Conservation (phyloP, 768 basidiomycete genomes). For the Lactarius vividus region DNA sequence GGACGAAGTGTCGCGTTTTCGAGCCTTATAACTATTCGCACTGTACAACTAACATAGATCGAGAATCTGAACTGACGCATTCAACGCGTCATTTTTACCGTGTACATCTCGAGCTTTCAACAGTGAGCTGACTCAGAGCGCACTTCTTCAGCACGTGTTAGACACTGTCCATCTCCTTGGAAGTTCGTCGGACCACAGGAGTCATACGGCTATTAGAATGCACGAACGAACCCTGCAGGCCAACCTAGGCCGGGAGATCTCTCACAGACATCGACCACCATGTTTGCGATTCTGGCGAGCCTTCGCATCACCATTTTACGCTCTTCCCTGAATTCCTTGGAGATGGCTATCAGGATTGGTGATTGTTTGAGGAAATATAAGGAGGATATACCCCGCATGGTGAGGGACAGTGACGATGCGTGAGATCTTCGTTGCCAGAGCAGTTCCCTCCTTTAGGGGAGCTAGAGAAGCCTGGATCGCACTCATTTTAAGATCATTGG, state of each 20-base stretch:
- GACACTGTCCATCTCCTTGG: neutral
- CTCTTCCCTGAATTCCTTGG: neutral
- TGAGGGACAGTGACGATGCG: neutral
- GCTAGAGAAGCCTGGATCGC: neutral
- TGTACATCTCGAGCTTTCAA: too few species aligned
- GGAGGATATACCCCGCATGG: neutral
- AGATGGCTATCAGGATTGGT: neutral
- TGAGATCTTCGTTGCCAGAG: neutral
- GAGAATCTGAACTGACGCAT: too few species aligned
- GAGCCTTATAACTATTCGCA: too few species aligned
- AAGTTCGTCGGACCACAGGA: neutral
- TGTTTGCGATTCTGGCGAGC: neutral
- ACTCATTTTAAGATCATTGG: too few species aligned
- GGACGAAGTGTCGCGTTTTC: too few species aligned
- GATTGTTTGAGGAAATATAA: neutral
- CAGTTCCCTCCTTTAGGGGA: neutral
- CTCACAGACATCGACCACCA: neutral
- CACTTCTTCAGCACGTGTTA: neutral
- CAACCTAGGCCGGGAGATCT: neutral
- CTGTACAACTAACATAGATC: too few species aligned
- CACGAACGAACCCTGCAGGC: neutral
- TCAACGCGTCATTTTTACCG: too few species aligned
- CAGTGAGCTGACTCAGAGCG: too few species aligned
- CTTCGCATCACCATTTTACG: neutral
- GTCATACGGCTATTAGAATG: neutral